Conservation (phyloP, 177 flowering plant genomes). For the Tripterygium wilfordii region DNA sequence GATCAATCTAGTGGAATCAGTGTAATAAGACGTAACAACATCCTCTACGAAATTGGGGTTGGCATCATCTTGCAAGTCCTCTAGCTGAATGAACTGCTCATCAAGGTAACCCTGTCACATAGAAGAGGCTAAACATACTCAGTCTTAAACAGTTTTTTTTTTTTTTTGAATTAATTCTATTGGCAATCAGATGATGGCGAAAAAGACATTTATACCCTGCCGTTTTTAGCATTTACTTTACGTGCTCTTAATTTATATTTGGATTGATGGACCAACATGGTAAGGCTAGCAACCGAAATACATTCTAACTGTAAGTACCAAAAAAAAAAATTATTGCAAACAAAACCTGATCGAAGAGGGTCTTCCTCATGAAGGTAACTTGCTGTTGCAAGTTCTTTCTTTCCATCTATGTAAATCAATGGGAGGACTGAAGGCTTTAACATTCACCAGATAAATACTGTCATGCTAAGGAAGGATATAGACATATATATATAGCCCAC, state of each 20-base stretch:
- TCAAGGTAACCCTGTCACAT: conserved; percentile 65
- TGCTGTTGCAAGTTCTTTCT: conserved; percentile 31
- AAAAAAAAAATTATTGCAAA: background rate
- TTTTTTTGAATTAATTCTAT: background rate
- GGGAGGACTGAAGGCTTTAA: no score
- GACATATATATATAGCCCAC: no score
- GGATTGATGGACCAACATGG: no score
- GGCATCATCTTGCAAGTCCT: conserved; percentile 65
- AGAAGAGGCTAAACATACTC: background rate
- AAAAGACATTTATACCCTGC: background rate
- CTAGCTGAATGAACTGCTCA: conserved; percentile 69
- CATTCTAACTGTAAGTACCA: background rate
- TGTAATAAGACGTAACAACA: conserved; percentile 52
- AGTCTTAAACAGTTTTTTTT: background rate
- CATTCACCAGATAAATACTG: no score
- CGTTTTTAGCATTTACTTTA: no score
- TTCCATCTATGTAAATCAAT: conserved; percentile 26
- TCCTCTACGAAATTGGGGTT: conserved; percentile 85
- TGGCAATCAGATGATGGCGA: background rate
- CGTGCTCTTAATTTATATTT: no score
- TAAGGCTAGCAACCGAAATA: no score
- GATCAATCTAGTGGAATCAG: conserved; percentile 54
- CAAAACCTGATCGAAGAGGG: conserved; percentile 58
- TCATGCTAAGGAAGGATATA: no score
- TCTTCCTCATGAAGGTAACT: conserved; percentile 32